Percentiles rank a stretch among this genome's conserved stretches.
Evolutionary conservation across 345 rosid genomes (phyloP).

Genomic region (Combretum micranthum): DNA sequence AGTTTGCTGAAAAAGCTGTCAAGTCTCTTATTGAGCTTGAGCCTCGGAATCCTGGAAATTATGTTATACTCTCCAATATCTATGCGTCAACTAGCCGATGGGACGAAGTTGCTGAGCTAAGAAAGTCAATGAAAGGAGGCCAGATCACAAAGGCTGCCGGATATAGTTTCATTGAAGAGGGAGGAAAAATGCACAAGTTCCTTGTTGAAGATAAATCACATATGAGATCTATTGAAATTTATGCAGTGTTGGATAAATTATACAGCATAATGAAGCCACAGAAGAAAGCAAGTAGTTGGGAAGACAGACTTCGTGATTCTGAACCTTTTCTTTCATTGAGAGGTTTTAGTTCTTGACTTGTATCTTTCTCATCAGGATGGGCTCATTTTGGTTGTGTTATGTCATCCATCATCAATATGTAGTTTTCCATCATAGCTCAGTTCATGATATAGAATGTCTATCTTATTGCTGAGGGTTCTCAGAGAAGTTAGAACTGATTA

Average conservation of each 20-base stretch:
- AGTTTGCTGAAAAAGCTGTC: conserved; percentile 65
- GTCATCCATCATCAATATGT: too few relatives aligned
- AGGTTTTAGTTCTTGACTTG: too few relatives aligned
- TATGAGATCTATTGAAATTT: conserved; percentile 42
- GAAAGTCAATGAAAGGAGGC: conserved; percentile 61
- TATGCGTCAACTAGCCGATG: conserved; percentile 49
- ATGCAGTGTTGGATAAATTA: conserved; percentile 31
- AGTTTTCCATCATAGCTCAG: too few relatives aligned
- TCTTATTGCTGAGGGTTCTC: too few relatives aligned
- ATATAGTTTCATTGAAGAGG: too few relatives aligned
- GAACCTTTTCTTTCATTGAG: too few relatives aligned
- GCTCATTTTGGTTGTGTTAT: too few relatives aligned
- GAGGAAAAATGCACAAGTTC: conserved; percentile 53
- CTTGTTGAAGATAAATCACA: conserved; percentile 64
- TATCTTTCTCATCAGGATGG: too few relatives aligned
- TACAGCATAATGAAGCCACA: conserved; percentile 28
- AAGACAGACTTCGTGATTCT: too few relatives aligned
- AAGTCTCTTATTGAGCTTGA: conserved; percentile 53
- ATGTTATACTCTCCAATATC: conserved; percentile 61
- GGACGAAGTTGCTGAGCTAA: conserved; percentile 62
- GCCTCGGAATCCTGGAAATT: conserved; percentile 77
- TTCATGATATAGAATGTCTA: too few relatives aligned
- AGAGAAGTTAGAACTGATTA: too few relatives aligned
- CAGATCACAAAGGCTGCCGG: conserved; percentile 56
- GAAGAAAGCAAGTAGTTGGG: conserved; percentile 11